Evolutionary conservation across 768 basidiomycete species (phyloP), one percentile per base, ranked within the genome.

Genomic region (Lentinula guzmanii): DNA sequence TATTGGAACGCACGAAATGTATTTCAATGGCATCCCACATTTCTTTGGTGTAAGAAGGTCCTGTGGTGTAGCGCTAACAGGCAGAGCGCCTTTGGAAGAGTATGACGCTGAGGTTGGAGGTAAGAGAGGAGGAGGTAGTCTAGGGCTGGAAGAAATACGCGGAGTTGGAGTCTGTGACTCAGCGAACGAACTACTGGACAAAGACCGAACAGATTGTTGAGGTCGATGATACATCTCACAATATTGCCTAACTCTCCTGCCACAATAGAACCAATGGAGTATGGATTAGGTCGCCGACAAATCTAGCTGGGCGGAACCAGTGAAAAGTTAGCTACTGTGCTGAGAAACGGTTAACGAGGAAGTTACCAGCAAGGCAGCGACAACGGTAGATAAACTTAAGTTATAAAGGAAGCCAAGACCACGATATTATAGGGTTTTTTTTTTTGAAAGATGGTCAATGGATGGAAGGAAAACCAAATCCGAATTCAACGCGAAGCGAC

Each of bases 11-110:
- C 70, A 90, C 88, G 89, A 90, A 11, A 91, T 80, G 63, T 90
- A 91, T 87, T 91, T 91, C 66, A 91, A 76, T 13, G 88, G 89
- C 68, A 91, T 66, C 9, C 90, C 90, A 62, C 78, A 90, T 63
- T 91, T 75, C 11, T 80, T 84, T 0, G 89, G 87, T 28, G 56
- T 34, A 9, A 68, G 65, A 52, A 66, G 57, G 13, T 74, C 75
- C 18, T 72, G 56, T 59, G 64, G 48, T 53, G 68, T 18, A 62
- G 70, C 58, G 54, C 67, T 70, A 52, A 72, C 64, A 13, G 73
- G 68, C 15, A 74, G 67, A 5, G 71, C 70, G 60, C 80, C 79
- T 60, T 76, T 78, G 35, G 57, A 15, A 34, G 34, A 69, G 60
- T 74, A 78, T 41, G 72, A 69, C 15, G 80, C 71, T 39, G 78